Evolutionary conservation across 257 asterid species (phyloP), one percentile per base, ranked within the genome.

Genomic region (Dorcoceras hygrometricum): DNA sequence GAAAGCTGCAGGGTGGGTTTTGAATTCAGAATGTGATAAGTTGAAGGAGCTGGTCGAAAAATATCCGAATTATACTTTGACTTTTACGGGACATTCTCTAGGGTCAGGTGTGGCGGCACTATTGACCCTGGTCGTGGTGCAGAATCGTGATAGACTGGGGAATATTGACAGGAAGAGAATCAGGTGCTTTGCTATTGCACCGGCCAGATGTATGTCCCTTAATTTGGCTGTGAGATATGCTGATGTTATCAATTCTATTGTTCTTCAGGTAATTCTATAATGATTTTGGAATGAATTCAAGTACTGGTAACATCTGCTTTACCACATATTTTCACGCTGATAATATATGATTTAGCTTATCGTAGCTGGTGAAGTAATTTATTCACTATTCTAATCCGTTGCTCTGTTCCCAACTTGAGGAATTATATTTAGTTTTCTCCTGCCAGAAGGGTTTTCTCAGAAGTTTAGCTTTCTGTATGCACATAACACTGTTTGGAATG

Each of bases 91-190:
- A 5, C 97, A 90, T 71, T 90, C 97, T 6, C 73, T 90, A 26
- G 97, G 97, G 48, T 88, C 97, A 11, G 97, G 97, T 22, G 96
- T 90, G 84, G 97, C 97, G 0, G 86, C 95, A 2, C 51, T 88
- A 27, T 66, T 90, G 80, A 80, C 96, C 0, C 65, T 90, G 59
- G 85, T 90, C 66, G 84, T 84, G 81, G 86, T 85, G 51, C 77
- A 83, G 14, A 84, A 86, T 79, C 84, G 75, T 19, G 85, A 77
- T 56, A 81, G 73, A 63, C 66, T 90, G 82, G 95, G 96, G 39
- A 80, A 84, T 68, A 73, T 90, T 36, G 88, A 88, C 22, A 80
- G 87, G 86, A 88, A 75, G 70, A 86, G 89, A 75, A 53, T 90
- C 48, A 81, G 96, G 78, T 88, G 96, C 71, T 90, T 65, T 75